These are phyloP conservation scores for Aurantiochytrium sp. DNA, from an alignment of 108 stramenopile species.

Conservation along the genomic window DNA sequence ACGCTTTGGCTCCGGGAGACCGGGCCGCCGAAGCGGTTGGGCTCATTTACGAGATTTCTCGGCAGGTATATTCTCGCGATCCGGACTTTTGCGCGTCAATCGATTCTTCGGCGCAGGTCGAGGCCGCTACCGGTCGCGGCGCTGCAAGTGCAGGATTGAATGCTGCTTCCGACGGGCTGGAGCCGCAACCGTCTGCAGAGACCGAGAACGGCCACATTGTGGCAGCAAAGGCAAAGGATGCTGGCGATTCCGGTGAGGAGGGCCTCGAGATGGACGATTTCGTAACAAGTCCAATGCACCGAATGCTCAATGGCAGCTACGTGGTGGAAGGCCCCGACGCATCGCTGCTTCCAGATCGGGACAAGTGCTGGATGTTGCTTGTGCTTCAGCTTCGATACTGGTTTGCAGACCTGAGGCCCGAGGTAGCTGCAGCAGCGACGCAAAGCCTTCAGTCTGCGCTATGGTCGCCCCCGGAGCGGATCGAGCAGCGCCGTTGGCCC, in stretches of 20 bases:
- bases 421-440: background rate
- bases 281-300: background rate
- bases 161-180: too few species aligned
- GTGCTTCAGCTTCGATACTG: background rate
- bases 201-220: background rate
- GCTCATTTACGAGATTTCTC: background rate
- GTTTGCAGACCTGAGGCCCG: background rate
- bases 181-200: too few species aligned
- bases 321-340: background rate
- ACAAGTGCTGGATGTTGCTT: conserved; percentile 8
- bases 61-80: background rate
- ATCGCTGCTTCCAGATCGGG: background rate
- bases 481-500: background rate
- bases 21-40: background rate
- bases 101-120: too few species aligned
- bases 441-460: background rate
- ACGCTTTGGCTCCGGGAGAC: background rate
- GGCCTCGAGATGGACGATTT: background rate
- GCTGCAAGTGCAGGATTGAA: too few species aligned
- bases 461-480: background rate
- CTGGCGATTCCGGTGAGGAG: too few species aligned
- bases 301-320: background rate
- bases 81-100: background rate
- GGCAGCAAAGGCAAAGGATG: background rate
- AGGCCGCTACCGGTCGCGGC: too few species aligned